A percentile compares a stretch with the other conserved stretches of the same genome.
phyloP scores from a whole-genome alignment of 176 grass and related monocot genomes.

The Rhynchospora tenuis region DNA sequence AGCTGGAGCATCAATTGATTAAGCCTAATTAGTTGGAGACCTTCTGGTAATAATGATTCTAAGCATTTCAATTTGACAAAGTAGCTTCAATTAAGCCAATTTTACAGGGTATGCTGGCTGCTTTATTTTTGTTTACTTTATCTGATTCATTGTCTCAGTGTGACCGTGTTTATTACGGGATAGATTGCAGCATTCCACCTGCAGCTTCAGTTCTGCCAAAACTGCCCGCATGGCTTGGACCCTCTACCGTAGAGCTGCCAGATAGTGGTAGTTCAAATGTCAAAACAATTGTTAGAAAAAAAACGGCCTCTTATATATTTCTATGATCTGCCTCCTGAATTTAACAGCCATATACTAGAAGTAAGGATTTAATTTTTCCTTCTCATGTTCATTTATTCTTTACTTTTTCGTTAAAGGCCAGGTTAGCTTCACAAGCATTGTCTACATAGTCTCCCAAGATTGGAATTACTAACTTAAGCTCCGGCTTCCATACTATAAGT shows the following conservation, averaged over 20 bases:
- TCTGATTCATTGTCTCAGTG: constrained; percentile 64
- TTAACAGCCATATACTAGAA: no score
- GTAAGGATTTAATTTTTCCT: constrained; percentile 38
- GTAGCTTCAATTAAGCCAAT: neutral
- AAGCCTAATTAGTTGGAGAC: neutral
- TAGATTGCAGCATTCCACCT: constrained; percentile 88
- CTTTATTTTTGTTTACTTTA: constrained; percentile 15
- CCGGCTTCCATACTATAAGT: neutral
- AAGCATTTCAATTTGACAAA: neutral
- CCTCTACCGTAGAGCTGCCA: constrained; percentile 13
- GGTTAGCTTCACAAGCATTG: no score
- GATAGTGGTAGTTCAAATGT: constrained; percentile 27
- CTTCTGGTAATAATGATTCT: neutral
- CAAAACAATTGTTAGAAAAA: constrained; percentile 51
- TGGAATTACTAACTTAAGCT: neutral
- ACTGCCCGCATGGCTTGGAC: constrained; percentile 66
- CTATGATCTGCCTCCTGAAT: constrained; percentile 87
- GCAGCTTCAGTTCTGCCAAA: constrained; percentile 43
- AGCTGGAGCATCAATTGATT: constrained; percentile 15
- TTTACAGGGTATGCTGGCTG: neutral
- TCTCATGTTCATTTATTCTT: constrained; percentile 7
- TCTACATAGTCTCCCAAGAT: neutral
- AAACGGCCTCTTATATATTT: constrained; percentile 92
- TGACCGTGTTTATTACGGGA: constrained; percentile 87
- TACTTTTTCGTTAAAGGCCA: neutral